Evolutionary conservation across 495 filamentous ascomycete species (phyloP).

Genomic region (Viridothelium virens): DNA sequence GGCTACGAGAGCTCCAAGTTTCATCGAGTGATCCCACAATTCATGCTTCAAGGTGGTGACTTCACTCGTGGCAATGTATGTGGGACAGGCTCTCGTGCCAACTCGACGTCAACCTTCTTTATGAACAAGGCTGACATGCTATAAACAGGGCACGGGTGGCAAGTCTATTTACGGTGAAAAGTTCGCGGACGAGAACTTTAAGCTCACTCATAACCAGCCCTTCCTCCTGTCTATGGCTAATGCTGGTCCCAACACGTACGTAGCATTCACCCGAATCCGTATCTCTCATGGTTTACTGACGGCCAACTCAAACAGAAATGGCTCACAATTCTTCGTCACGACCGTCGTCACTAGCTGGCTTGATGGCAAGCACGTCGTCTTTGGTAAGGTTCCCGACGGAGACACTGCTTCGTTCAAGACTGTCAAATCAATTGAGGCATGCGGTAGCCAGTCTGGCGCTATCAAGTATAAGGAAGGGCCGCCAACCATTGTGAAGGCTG

Average conservation of each 20-base stretch:
- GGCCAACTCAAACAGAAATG: constrained; percentile 46
- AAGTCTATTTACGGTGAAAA: constrained; percentile 85
- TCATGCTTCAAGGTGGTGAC: constrained; percentile 49
- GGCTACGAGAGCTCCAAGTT: constrained; percentile 42
- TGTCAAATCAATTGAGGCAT: constrained; percentile 37
- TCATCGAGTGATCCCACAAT: constrained; percentile 43
- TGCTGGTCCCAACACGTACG: constrained; percentile 70
- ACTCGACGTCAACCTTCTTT: not conserved
- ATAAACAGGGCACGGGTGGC: constrained; percentile 64
- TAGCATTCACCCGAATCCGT: constrained; percentile 11
- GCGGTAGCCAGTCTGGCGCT: constrained; percentile 31
- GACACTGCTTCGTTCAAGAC: constrained; percentile 31
- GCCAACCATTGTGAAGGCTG: constrained; percentile 32
- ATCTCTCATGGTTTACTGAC: not conserved
- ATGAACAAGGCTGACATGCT: constrained; percentile 10
- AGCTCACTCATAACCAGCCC: constrained; percentile 52
- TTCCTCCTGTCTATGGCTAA: constrained; percentile 78
- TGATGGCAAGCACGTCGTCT: constrained; percentile 42
- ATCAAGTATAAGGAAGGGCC: constrained; percentile 35
- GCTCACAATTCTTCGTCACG: constrained; percentile 61
- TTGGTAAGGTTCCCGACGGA: constrained; percentile 35
- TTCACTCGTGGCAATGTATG: constrained; percentile 45
- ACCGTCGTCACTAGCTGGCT: constrained; percentile 41
- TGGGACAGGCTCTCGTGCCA: constrained; percentile 8
- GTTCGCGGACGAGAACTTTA: constrained; percentile 77